Conservation (phyloP, 495 filamentous ascomycete genomes). For the Xylaria intraflava region DNA sequence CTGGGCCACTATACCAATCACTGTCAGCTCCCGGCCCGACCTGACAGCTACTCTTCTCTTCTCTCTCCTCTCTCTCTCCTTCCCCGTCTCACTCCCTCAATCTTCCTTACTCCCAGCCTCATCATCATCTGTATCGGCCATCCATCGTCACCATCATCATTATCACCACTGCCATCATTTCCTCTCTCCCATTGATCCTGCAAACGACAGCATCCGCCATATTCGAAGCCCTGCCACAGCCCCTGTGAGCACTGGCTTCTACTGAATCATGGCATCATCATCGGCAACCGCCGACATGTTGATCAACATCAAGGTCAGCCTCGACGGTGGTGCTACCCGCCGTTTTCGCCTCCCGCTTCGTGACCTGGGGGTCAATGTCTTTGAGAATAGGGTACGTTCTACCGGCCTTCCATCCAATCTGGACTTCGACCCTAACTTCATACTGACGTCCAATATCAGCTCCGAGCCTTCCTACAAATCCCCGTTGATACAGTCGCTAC, state of each 20-base stretch:
- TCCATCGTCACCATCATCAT: not conserved
- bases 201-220: not conserved
- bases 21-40: slow-evolving; percentile 2
- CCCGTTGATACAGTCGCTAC: slow-evolving; percentile 58
- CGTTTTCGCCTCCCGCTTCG: slow-evolving; percentile 85
- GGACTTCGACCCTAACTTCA: not conserved
- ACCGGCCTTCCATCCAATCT: not conserved
- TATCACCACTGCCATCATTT: not conserved
- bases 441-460: slow-evolving; percentile 45
- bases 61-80: slow-evolving; percentile 1
- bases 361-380: slow-evolving; percentile 67
- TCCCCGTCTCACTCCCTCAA: not conserved
- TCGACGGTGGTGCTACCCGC: slow-evolving; percentile 57
- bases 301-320: slow-evolving; percentile 78
- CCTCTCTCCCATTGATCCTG: not conserved
- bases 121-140: not conserved
- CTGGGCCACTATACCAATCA: not conserved
- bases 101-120: not conserved
- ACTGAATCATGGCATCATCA: slow-evolving; percentile 23
- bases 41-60: not conserved
- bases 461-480: slow-evolving; percentile 67
- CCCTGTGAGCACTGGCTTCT: not conserved
- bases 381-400: slow-evolving; percentile 79
- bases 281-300: slow-evolving; percentile 51
- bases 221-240: not conserved